Base-by-base conservation (phyloP, 257 asterid genomes). In the Fraxinus anomala region DNA sequence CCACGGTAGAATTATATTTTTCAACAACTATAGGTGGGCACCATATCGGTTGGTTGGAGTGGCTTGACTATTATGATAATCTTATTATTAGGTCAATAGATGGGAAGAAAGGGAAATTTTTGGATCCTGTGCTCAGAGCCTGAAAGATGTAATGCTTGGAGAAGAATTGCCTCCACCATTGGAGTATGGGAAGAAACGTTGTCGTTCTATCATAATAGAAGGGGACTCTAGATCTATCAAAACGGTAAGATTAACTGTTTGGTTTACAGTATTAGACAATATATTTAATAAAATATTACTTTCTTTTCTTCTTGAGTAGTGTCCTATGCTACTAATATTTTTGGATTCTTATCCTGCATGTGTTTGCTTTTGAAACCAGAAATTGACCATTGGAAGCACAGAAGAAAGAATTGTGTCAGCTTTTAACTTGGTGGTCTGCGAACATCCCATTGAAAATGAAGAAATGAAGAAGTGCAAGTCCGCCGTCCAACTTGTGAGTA, bases 71-170 rank as follows among this genome's bases (percentile, higher is more conserved):
- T 39, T 36, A 17, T 74, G 76, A 67, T 77, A 10, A 19, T 72
- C 74, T 77, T 74, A 72, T 65, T 67, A 73, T 30, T 80, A 95
- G 99, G 91, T 95, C 81, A 86, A 79, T 33, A 95, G 93, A 82
- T 95, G 98, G 99, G 98, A 93, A 87, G 93, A 91, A 85, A 87
- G 99, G 82, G 86, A 81, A 81, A 97, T 95, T 76, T 95, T 95
- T 83, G 99, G 98, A 75, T 91, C 97, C 74, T 91, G 74, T 74
- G 74, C 89, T 39, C 84, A 87, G 85, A 86, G 84, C 85, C 92
- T 95, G 68, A 93, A 86, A 86, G 96, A 89, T 77, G 77, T 86
- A 40, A 89, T 95, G 94, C 96, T 95, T 59, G 93, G 96, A 82
- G 93, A 85, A 76, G 94, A 91, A 82, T 70, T 80, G 39, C 96